Base-by-base conservation (phyloP, 306 rosid genomes). In the Cicer judaicum region DNA sequence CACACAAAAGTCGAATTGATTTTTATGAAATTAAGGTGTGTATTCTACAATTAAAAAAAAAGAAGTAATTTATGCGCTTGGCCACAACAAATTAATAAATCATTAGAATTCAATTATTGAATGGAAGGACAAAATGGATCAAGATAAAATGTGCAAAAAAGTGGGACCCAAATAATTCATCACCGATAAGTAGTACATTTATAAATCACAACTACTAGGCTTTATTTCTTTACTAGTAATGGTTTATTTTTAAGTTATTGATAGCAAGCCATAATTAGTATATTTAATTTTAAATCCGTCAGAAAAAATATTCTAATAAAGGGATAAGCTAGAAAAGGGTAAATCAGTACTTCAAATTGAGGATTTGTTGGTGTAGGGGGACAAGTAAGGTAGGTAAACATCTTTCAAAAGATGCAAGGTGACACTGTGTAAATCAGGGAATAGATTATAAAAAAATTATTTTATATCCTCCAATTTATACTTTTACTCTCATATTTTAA, bases 311-410 rank as follows among this genome's bases (percentile, higher is more conserved):
- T 2, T 24, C 34, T 24, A 24, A 2, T 24, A 24, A 2, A 24
- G 34, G 39, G 70, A 63, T 77, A 39, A 55, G 73, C 47, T 54
- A 68, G 65, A 48, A 34, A 74, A 34, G 83, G 60, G 67, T 75
- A n/a, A 64, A 15, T 54, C 15, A 52, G 78, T 79, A 75, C 42
- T 71, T 79, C 2, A 64, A 4, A 34, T 48, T 29, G 59, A 62
- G 56, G 80, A 50, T 49, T 61, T 70, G 66, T 18, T 73, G n/a
- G 46, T 65, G 8, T 10, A 34, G 46, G 47, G 7, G 47, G 50
- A 78, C 70, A 78, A 83, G 80, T 44, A 75, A 74, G 83, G 66
- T 83, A 79, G 81, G 83, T 70, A 83, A 70, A 83, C 79, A 66
- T 76, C 68, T 73, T 60, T 66, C 62, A 49, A 73, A 77, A 40